A percentile compares a stretch with the other conserved stretches of the same genome.
phyloP scores from a whole-genome alignment of 176 grass and related monocot genomes.

The Sorghum bicolor region DNA sequence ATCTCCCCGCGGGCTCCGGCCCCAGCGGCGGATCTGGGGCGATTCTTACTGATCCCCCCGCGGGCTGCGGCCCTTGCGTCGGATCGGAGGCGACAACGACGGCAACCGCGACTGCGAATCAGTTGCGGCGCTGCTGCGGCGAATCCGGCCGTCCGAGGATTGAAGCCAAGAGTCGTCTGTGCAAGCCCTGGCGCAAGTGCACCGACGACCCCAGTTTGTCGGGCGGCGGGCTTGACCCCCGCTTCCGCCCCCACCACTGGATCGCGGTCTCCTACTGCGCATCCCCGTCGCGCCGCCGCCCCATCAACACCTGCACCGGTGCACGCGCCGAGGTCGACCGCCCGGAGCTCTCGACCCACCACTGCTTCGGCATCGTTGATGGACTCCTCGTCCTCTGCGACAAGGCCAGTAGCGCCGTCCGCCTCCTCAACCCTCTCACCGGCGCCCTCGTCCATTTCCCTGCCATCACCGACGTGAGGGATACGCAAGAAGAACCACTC shows the following conservation, averaged over 20 bases:
- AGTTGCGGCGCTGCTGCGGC: too few relatives aligned
- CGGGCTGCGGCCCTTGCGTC: too few relatives aligned
- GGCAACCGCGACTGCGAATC: too few relatives aligned
- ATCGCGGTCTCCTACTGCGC: neutral
- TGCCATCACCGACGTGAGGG: neutral
- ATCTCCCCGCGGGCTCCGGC: neutral
- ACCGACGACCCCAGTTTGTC: neutral
- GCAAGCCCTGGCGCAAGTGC: slow-evolving; percentile 7
- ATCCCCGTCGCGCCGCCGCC: neutral
- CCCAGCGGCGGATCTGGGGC: neutral
- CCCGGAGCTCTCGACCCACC: neutral
- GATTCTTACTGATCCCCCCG: too few relatives aligned
- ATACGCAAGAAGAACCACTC: neutral
- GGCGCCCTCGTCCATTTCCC: neutral
- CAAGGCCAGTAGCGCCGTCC: neutral
- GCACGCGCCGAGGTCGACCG: neutral
- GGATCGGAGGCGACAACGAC: too few relatives aligned
- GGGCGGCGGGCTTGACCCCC: neutral
- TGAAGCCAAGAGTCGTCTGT: neutral
- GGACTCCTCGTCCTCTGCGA: slow-evolving; percentile 17
- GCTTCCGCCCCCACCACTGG: slow-evolving; percentile 17
- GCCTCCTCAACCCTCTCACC: slow-evolving; percentile 23
- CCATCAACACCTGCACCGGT: neutral
- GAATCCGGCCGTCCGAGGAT: too few relatives aligned
- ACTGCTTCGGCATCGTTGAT: neutral